Percentiles rank a stretch among this genome's conserved stretches.
phyloP scores from a whole-genome alignment of 208 protist genomes.

The Endotrypanum monterogeii region DNA sequence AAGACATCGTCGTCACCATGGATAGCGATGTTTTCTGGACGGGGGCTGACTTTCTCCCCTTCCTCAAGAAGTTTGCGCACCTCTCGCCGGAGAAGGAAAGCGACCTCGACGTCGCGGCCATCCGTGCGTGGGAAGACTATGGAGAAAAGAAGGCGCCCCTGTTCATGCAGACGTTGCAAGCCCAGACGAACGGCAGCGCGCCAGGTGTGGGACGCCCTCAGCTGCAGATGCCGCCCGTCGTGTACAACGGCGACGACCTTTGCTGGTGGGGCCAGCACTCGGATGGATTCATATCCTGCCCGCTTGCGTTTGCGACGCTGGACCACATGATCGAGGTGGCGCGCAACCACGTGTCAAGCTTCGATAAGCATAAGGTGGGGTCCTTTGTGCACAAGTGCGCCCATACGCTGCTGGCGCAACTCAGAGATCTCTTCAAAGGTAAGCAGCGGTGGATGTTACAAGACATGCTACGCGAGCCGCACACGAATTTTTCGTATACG shows the following conservation, averaged over 20 bases:
- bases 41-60: conserved; percentile 37
- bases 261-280: conserved; percentile 40
- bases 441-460: conserved; percentile 16
- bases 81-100: conserved; percentile 24
- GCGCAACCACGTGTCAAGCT: conserved; percentile 27
- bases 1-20: conserved; percentile 37
- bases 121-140: conserved; percentile 47
- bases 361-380: conserved; percentile 2
- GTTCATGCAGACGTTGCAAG: conserved; percentile 22
- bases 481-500: conserved; percentile 11
- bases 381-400: conserved; percentile 7
- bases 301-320: conserved; percentile 25
- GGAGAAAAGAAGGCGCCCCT: conserved; percentile 35
- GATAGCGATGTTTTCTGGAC: conserved; percentile 44
- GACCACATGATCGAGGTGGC: conserved; percentile 36
- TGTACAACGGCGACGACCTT: conserved; percentile 38
- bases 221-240: conserved; percentile 38
- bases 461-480: conserved; percentile 10
- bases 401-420: conserved; percentile 4
- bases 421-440: conserved; percentile 3
- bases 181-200: background rate
- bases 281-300: conserved; percentile 20
- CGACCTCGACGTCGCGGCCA: conserved; percentile 37
- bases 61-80: conserved; percentile 37
- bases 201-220: conserved; percentile 9